A percentile compares a stretch with the other conserved stretches of the same genome.
Conservation (phyloP, 306 rosid genomes). For the Vigna nakashimae region DNA sequence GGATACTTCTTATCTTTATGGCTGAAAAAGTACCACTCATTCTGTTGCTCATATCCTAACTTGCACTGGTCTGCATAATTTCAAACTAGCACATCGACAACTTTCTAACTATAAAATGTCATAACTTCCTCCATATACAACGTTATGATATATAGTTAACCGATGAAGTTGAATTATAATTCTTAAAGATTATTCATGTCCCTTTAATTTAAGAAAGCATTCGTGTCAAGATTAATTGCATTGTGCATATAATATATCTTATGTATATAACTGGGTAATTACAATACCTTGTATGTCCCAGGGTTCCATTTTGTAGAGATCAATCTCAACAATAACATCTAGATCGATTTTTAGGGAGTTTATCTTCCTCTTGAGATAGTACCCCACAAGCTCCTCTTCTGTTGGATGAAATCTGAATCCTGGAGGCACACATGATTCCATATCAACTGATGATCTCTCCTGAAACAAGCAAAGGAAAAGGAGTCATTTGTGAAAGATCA, state of each 20-base stretch:
- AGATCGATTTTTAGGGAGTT: slow-evolving; percentile 76
- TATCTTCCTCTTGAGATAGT: slow-evolving; percentile 86
- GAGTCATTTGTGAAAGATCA: not conserved
- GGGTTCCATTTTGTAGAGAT: slow-evolving; percentile 93
- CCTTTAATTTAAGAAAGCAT: not conserved
- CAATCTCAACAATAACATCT: slow-evolving; percentile 85
- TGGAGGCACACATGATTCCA: slow-evolving; percentile 93
- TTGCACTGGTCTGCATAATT: slow-evolving; percentile 67
- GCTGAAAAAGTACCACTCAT: slow-evolving; percentile 94
- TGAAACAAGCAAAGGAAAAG: slow-evolving; percentile 38
- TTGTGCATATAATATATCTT: not conserved
- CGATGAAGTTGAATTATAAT: not conserved
- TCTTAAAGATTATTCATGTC: not conserved
- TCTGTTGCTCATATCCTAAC: slow-evolving; percentile 75
- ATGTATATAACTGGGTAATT: too few species aligned
- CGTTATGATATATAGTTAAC: not conserved
- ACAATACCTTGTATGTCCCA: slow-evolving; percentile 93
- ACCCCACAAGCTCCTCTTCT: slow-evolving; percentile 95
- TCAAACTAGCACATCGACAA: not conserved
- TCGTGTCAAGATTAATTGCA: not conserved
- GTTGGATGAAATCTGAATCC: slow-evolving; percentile 98
- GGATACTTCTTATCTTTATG: slow-evolving; percentile 96
- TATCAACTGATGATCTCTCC: slow-evolving; percentile 63
- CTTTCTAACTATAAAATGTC: slow-evolving; percentile 2
- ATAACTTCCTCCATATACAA: slow-evolving; percentile 6